These are phyloP conservation scores for Pichia sp. DNA, from an alignment of 1,139 yeast genomes.

Conservation along the genomic window DNA sequence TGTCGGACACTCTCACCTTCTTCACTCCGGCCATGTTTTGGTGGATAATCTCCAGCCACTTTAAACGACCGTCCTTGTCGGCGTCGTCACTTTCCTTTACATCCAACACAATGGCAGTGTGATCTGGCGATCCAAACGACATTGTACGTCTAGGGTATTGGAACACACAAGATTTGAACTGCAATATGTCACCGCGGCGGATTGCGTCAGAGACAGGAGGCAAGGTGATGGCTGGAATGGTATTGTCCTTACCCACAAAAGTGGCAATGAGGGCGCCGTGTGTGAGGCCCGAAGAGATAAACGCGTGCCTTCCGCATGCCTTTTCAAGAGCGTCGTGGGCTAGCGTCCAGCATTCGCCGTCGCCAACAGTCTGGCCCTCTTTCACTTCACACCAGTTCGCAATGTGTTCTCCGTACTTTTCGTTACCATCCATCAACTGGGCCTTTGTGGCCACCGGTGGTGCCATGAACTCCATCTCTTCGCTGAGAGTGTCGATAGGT, in stretches of 20 bases:
- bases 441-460: slow-evolving; percentile 44
- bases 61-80: slow-evolving; percentile 27
- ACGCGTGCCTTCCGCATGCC: slow-evolving; percentile 61
- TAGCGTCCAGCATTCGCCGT: slow-evolving; percentile 79
- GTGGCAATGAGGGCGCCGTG: slow-evolving; percentile 58
- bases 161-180: slow-evolving; percentile 44
- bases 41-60: slow-evolving; percentile 44
- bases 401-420: slow-evolving; percentile 48
- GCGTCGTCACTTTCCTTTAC: slow-evolving; percentile 21
- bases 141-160: slow-evolving; percentile 32
- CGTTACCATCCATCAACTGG: slow-evolving; percentile 40
- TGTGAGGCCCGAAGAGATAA: slow-evolving; percentile 48
- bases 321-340: slow-evolving; percentile 59
- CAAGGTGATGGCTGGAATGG: slow-evolving; percentile 27
- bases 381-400: slow-evolving; percentile 62
- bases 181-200: slow-evolving; percentile 45
- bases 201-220: slow-evolving; percentile 32
- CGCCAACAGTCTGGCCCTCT: slow-evolving; percentile 53
- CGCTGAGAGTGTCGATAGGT: slow-evolving; percentile 25
- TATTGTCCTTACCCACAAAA: slow-evolving; percentile 24
- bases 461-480: slow-evolving; percentile 41
- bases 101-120: slow-evolving; percentile 55
- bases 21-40: slow-evolving; percentile 56
- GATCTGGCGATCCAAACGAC: slow-evolving; percentile 58
- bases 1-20: slow-evolving; percentile 44